Evolutionary conservation across 495 filamentous ascomycete species (phyloP), one percentile per base, ranked within the genome.

Genomic region (Thozetella sp.): DNA sequence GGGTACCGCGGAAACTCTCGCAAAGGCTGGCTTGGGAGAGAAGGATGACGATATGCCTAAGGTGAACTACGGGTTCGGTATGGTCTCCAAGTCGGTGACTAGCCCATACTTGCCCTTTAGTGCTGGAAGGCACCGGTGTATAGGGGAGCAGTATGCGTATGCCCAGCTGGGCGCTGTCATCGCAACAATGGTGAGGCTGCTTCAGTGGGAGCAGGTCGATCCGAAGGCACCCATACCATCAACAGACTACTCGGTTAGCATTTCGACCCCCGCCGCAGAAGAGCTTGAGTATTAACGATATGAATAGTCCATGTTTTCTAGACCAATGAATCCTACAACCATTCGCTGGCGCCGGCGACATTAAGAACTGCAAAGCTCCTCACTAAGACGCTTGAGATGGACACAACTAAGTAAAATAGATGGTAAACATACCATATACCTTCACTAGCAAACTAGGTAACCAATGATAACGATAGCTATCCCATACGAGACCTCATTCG

Each of bases 21-120:
- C 43, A 48, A n/a, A 4, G n/a, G 43, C 12, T 15, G 6, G 6
- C 30, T 37, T 15, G 43, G n/a, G 3, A n/a, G n/a, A 48, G 20
- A n/a, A 9, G 11, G 43, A 48, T 20, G 43, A 48, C 43, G 4
- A 11, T 48, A n/a, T 6, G 15, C 30, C 43, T 4, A 48, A 20
- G 43, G 43, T 48, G n/a, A 48, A 48, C 43, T 48, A 48, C n/a
- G 43, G 43, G 43, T 48, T 48, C n/a, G 43, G 43, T 3, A 48
- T 48, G 9, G 43, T 48, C 3, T 48, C 43, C 9, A 48, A 48
- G 43, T 10, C 43, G 10, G 43, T 20, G 10, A 48, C 11, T n/a
- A 48, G 43, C 43, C 43, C 43, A 3, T 48, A 48, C n/a, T 20
- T 48, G 43, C 43, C 43, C 4, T 48, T 48, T 48, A n/a, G 43